These are phyloP conservation scores for Nemania sp. DNA, from an alignment of 2,329 filamentous ascomycete species.

Conservation along the genomic window DNA sequence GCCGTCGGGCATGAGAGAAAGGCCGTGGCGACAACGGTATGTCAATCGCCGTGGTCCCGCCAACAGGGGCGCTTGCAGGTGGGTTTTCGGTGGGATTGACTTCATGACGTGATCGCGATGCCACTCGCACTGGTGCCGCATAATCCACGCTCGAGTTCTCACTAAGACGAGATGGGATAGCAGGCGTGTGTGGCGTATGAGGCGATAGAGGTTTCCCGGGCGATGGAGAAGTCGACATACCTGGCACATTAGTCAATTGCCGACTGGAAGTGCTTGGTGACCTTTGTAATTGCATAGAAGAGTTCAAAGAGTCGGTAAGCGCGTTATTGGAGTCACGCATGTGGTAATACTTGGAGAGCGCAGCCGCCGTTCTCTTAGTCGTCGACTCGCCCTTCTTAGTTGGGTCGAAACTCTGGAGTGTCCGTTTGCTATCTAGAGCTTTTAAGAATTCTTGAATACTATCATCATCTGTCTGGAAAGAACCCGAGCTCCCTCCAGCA, in stretches of 20 bases:
- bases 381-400: constrained; percentile 75
- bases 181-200: constrained; percentile 91
- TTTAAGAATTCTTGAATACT: constrained; percentile 95
- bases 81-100: constrained; percentile 50
- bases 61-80: constrained; percentile 55
- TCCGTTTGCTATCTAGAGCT: constrained; percentile 86
- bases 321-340: constrained; percentile 92
- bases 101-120: constrained; percentile 45
- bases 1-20: constrained; percentile 67
- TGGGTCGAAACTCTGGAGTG: constrained; percentile 81
- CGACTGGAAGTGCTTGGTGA: constrained; percentile 80
- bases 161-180: constrained; percentile 91
- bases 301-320: constrained; percentile 92
- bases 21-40: constrained; percentile 78
- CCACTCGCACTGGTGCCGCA: constrained; percentile 47
- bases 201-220: constrained; percentile 91
- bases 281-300: constrained; percentile 85
- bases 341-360: constrained; percentile 84
- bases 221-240: constrained; percentile 87
- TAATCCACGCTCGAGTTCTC: constrained; percentile 88
- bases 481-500: constrained; percentile 74
- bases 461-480: constrained; percentile 82
- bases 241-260: constrained; percentile 69
- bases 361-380: constrained; percentile 80
- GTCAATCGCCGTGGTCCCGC: constrained; percentile 75